Base-by-base conservation (phyloP, 129 eudicot genomes). In the Flaveria robusta region DNA sequence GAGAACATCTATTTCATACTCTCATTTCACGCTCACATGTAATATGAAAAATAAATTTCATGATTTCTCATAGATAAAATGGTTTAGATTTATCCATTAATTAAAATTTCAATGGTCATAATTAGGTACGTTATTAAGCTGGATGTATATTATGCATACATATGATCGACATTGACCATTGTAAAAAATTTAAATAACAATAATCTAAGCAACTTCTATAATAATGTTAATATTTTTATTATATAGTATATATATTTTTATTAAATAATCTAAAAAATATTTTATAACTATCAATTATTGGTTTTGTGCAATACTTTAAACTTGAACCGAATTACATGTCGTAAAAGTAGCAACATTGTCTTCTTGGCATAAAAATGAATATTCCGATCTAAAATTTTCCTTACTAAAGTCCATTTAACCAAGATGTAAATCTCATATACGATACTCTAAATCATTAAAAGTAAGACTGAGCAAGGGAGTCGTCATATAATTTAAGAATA, bases 401-500 rank as follows among this genome's bases (percentile, higher is more conserved):
- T 47, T 60, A 20, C 12, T 29, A 50, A 22, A 50, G 18, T 24
- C 54, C 16, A 51, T 72, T 63, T 64, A 72, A 64, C 34, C 7
- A 34, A 34, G 39, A 34, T 34, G 39, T 41, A 64, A 79, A 65
- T 51, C 49, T 19, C 45, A 64, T 42, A 23, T 4, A 12, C 8
- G 41, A 43, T 79, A 31, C 68, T 72, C 78, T 50, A 72, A 64
- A 79, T 52, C 56, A 42, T 16, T 8, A 63, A 51, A 63, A 65
- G 63, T 55, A 43, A 34, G 22, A 64, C 0, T 6, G 7, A 24
- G 66, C 18, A 11, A 66, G 12, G 3, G 66, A 71, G 78, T 50
- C 74, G 74, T 65, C 74, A 64, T 72, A 18, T 65, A n/a, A n/a
- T n/a, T n/a, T n/a, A 43, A 67, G 83, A 80, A 80, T 73, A 80